Evolutionary conservation across 805 yeast genomes (phyloP), one percentile per base, ranked within the genome.

Genomic region (Starmerella geochares): DNA sequence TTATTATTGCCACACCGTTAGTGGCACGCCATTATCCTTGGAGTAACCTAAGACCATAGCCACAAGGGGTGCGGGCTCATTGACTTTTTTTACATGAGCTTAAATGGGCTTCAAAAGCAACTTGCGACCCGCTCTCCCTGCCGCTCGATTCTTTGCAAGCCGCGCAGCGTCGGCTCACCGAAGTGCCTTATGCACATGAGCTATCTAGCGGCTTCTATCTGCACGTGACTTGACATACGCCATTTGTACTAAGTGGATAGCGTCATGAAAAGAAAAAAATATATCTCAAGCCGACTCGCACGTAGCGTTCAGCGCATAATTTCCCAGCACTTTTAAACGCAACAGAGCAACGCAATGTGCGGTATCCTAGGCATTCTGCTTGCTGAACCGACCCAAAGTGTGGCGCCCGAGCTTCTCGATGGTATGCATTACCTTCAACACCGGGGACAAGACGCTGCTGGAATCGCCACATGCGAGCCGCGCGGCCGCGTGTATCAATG

Each of bases 401-500:
- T 84, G 44, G 94, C 95, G 11, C 80, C 95, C 4, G 97, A 88
- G 62, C 73, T 92, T 40, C 80, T 86, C 50, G 98, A 92, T 65
- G 96, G 95, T 6, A 82, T 90, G 55, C 78, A 87, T 70, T 90
- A 83, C 66, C 72, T 92, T 54, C 98, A 92, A 65, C 98, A 92
- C 65, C 78, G 98, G 64, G 98, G 98, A 41, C 98, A 92, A 71
- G 98, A 92, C 66, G 98, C 98, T 10, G 96, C 96, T n/a, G 98
- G 98, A 56, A 90, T 92, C 49, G 92, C 86, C 21, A 92, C 98
- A 7, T 86, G 96, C 66, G 97, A 96, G 48, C 73, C 83, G 40
- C 80, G 90, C 54, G 98, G 97, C 56, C 76, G 98, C 52, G 76
- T 92, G 52, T 88, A 86, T 70, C 97, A 90, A 70, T 92, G 98